Evolutionary conservation across 2,329 filamentous ascomycete genomes (phyloP), one percentile per base, ranked within the genome.

Genomic region (Emergomyces pasteurianus): DNA sequence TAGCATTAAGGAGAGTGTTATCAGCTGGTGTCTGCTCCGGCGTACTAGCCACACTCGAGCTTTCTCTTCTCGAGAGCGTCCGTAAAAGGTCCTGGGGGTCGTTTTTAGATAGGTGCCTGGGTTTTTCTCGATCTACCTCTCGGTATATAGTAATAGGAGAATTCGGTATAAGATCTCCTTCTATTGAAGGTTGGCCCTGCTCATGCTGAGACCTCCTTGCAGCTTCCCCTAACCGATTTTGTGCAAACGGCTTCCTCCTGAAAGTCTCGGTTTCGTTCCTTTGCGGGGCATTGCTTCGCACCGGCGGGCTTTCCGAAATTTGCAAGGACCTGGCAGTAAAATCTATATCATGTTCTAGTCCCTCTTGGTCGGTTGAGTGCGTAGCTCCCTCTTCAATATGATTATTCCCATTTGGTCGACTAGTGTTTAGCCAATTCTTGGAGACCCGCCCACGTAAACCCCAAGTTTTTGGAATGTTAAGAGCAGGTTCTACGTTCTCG

Each of bases 81-180:
- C 75, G 74, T 46, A 79, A 67, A 50, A 78, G 68, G n/a, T 76
- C 73, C 42, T 73, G 70, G 1, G 75, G 77, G 59, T 75, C 72
- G 50, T 69, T 67, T 59, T 70, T 74, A 52, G 63, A 66, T 21
- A 68, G 50, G 62, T 61, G 42, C n/a, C 65, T 71, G 21, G 69
- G 67, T 60, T 68, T 73, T 43, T 63, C 69, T 40, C 70, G 69
- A 8, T 63, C 65, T 9, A 70, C 68, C 43, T 66, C 71, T 58
- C 73, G 73, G 61, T 70, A 75, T 12, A 76, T 66, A 21, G 71
- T 66, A 31, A 75, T 67, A 5, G 75, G 74, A 0, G 74, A 75
- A 60, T 77, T 72, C 0, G 71, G 71, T 26, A 75, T 72, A 8
- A 62, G 63, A n/a, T 71, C 66, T 10, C 70, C 72, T 9, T 65